Evolutionary conservation across 2,329 filamentous ascomycete genomes (phyloP), one percentile per base, ranked within the genome.

Genomic region (Ophiocordyceps robertsii): DNA sequence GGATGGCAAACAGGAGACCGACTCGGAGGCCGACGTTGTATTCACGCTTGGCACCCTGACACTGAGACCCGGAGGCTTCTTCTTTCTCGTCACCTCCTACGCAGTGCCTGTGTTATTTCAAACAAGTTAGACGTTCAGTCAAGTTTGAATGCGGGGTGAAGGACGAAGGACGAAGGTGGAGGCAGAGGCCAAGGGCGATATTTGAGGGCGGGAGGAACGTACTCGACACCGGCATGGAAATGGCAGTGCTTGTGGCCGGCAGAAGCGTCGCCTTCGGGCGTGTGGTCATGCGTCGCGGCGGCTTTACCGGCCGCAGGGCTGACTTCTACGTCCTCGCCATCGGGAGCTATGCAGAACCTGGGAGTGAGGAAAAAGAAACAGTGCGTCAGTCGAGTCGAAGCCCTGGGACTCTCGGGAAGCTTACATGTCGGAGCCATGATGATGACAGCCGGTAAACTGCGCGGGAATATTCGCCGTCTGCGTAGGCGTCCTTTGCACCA

Each of bases 191-290:
- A 9, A 27, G 3, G 24, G 24, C 6, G 24, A 4, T 27, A 9
- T 27, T 4, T 27, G 13, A 19, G 19, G 29, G 37, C 16, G 31
- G 3, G 24, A 17, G 4, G 3, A 5, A n/a, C 77, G 61, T 64
- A 84, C 80, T 85, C 79, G 19, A 87, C 77, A 32, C 82, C 82
- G 10, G 81, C 81, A 51, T 88, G 82, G 58, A 82, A 84, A 54
- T 88, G 83, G 50, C 51, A 53, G 33, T 53, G 41, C 29, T 40
- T 42, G 37, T 46, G 40, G 27, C 30, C 33, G 24, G 30, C 38
- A 9, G 36, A 37, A 10, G 27, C 35, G 9, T 38, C 42, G 38
- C 53, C 54, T 4, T 48, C 48, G 29, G 46, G 41, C 2, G 43
- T 38, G 6, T 48, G 43, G 37, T 46, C 42, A 3, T 48, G 41